phyloP scores from a whole-genome alignment of 805 yeast genomes.

The Vanderwaltozyma verrucispora region DNA sequence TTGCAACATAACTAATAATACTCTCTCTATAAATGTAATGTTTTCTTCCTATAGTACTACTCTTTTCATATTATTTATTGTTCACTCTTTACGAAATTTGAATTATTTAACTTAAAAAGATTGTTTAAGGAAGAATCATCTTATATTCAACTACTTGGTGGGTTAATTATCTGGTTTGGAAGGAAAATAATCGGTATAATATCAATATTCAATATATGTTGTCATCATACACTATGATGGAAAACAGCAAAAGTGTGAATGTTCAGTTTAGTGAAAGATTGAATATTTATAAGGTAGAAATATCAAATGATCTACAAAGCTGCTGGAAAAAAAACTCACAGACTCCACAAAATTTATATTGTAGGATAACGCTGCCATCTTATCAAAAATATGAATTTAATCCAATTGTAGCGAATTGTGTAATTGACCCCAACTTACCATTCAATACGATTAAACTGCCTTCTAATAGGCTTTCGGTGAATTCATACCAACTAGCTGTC shows the following conservation, averaged over 20 bases:
- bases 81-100: too few relatives aligned
- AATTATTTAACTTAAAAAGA: too few relatives aligned
- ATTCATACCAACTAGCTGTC: conserved; percentile 4
- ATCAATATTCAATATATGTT: too few relatives aligned
- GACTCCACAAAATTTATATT: neutral
- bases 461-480: neutral
- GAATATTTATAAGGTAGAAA: neutral
- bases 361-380: conserved; percentile 1
- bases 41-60: too few relatives aligned
- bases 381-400: neutral
- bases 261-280: neutral
- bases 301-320: neutral
- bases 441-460: conserved; percentile 8
- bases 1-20: too few relatives aligned
- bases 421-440: conserved; percentile 6
- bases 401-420: conserved; percentile 3
- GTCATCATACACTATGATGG: too few relatives aligned
- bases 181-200: too few relatives aligned
- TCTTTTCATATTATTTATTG: too few relatives aligned
- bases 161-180: too few relatives aligned
- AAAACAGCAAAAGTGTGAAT: neutral
- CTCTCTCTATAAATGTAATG: too few relatives aligned
- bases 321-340: neutral
- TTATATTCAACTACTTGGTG: too few relatives aligned
- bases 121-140: too few relatives aligned